Evolutionary conservation across 805 yeast species (phyloP).

Genomic region (Limtongia smithiae): DNA sequence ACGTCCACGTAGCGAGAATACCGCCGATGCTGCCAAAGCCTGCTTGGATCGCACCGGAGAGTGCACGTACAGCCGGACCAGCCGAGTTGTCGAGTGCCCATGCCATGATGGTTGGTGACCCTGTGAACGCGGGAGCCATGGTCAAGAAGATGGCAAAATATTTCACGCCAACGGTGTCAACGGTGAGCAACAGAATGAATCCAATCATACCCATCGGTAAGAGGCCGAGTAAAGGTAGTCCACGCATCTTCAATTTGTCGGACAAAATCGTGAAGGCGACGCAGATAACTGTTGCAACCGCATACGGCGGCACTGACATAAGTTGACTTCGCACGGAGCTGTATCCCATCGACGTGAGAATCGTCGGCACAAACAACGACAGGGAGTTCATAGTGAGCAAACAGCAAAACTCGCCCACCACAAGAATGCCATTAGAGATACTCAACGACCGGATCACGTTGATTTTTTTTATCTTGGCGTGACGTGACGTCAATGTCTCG

Average conservation of each 20-base stretch:
- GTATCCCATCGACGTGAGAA: no score
- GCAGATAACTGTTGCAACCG: background rate
- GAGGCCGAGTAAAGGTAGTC: background rate
- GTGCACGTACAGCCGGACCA: background rate
- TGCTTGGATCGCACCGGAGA: background rate
- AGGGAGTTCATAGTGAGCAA: background rate
- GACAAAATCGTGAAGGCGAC: background rate
- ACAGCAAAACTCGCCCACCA: background rate
- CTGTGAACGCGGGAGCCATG: background rate
- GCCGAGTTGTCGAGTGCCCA: background rate
- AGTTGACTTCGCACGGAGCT: no score
- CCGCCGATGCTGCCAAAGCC: background rate
- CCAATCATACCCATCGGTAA: background rate
- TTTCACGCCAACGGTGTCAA: background rate
- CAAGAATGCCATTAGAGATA: background rate
- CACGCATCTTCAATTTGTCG: background rate
- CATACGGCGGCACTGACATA: no score
- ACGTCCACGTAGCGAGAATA: constrained; percentile 1
- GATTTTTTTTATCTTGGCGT: background rate
- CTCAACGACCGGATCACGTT: background rate
- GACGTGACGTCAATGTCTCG: background rate
- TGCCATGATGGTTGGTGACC: background rate
- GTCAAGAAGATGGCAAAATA: constrained; percentile 2
- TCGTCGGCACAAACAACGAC: no score
- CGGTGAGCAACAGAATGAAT: background rate